These are phyloP conservation scores for Leccinellum rugosiceps DNA, from an alignment of 768 basidiomycete genomes.

Conservation along the genomic window DNA sequence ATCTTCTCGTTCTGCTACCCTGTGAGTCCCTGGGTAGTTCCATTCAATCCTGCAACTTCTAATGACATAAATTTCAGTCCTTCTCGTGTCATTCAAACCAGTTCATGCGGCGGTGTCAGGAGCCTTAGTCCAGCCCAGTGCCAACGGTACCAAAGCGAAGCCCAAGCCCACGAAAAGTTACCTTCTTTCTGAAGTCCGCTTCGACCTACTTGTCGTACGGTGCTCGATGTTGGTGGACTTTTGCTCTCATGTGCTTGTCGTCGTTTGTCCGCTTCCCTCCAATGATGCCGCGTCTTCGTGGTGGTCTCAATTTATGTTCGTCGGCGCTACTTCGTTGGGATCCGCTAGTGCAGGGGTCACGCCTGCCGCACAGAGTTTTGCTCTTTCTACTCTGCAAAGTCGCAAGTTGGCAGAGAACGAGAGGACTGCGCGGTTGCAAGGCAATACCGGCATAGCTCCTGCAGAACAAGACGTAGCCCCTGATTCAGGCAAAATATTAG, in stretches of 20 bases:
- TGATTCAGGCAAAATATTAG: slow-evolving; percentile 58
- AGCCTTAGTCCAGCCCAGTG: slow-evolving; percentile 1
- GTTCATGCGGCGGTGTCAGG: slow-evolving; percentile 17
- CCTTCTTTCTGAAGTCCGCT: slow-evolving; percentile 58
- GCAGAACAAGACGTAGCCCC: slow-evolving; percentile 32
- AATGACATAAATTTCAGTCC: slow-evolving; percentile 39
- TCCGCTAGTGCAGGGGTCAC: slow-evolving; percentile 66
- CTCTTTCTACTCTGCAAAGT: slow-evolving; percentile 56
- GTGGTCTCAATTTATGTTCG: slow-evolving; percentile 45
- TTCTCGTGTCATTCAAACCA: slow-evolving; percentile 61
- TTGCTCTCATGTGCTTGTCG: slow-evolving; percentile 59
- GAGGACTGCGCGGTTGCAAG: slow-evolving; percentile 31
- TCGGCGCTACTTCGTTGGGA: slow-evolving; percentile 57
- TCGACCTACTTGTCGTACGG: slow-evolving; percentile 66
- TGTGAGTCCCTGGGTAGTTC: slow-evolving; percentile 40
- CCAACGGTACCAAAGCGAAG: slow-evolving; percentile 33
- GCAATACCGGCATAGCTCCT: neutral
- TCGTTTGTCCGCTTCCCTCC: slow-evolving; percentile 48
- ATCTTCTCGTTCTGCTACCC: slow-evolving; percentile 66
- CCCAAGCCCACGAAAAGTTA: slow-evolving; percentile 44
- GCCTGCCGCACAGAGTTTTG: slow-evolving; percentile 71
- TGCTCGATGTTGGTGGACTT: slow-evolving; percentile 67
- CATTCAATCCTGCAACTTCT: slow-evolving; percentile 31
- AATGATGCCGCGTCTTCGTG: slow-evolving; percentile 10
- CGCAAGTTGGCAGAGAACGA: slow-evolving; percentile 29